Evolutionary conservation across 768 basidiomycete species (phyloP).

Genomic region (Auriculariales sp.): DNA sequence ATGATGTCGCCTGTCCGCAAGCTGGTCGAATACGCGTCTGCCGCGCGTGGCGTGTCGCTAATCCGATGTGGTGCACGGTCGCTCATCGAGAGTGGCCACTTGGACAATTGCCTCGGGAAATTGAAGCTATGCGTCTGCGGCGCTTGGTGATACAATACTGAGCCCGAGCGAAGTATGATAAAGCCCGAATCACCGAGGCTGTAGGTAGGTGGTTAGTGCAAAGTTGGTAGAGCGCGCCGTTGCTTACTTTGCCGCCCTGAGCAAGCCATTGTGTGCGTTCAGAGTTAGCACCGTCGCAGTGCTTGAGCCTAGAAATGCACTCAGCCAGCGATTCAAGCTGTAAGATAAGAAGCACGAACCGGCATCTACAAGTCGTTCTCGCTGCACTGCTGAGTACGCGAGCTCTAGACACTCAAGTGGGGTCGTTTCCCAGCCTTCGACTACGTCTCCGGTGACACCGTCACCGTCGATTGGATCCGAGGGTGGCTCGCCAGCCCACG

Average conservation of each 20-base stretch:
- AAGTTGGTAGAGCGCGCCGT: not conserved
- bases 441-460: conserved; percentile 23
- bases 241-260: conserved; percentile 69
- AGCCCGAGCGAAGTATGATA: conserved; percentile 9
- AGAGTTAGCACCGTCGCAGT: conserved; percentile 54
- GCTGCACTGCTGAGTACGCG: conserved; percentile 55
- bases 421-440: conserved; percentile 56
- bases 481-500: conserved; percentile 7
- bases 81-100: conserved; percentile 16
- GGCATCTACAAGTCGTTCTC: conserved; percentile 36
- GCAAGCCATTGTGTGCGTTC: conserved; percentile 57
- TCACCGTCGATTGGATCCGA: conserved; percentile 26
- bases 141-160: conserved; percentile 13
- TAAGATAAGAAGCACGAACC: conserved; percentile 11
- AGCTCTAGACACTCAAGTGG: conserved; percentile 51
- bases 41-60: conserved; percentile 25
- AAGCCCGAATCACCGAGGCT: conserved; percentile 15
- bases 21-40: conserved; percentile 29
- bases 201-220: too few species aligned
- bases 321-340: conserved; percentile 2
- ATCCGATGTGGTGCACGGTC: conserved; percentile 12
- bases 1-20: conserved; percentile 40
- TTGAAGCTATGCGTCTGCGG: conserved; percentile 32
- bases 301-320: conserved; percentile 51
- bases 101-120: conserved; percentile 27